Conservation (phyloP, 2,329 filamentous ascomycete genomes). For the Berkeleyomyces rouxiae region DNA sequence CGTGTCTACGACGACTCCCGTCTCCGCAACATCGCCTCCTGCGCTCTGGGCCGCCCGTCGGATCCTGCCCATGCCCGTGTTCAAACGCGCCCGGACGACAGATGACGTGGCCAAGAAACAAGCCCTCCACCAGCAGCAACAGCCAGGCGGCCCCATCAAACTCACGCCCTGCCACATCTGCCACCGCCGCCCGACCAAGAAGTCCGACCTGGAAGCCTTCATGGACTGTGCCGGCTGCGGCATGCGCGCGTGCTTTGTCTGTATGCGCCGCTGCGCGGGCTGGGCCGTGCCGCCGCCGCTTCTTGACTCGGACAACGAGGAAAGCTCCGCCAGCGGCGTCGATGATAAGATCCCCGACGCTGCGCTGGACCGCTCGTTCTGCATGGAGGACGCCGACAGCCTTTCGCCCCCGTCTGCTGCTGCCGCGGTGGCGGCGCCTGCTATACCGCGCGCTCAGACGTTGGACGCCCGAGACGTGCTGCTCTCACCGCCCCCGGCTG, state of each 20-base stretch:
- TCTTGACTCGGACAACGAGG: background rate
- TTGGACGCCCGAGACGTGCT: background rate
- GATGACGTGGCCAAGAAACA: background rate
- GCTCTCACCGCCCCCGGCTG: background rate
- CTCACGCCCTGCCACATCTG: constrained; percentile 50
- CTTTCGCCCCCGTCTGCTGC: background rate
- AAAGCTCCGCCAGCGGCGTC: background rate
- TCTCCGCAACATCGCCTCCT: background rate
- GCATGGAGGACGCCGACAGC: background rate
- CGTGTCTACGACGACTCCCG: background rate
- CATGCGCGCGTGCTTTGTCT: constrained; percentile 50
- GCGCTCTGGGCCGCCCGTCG: constrained; percentile 1
- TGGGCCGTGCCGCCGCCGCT: constrained; percentile 20
- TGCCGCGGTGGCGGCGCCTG: background rate
- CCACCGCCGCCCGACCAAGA: constrained; percentile 46
- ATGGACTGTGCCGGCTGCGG: constrained; percentile 46
- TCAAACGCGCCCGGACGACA: background rate
- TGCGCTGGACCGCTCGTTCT: background rate
- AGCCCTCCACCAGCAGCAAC: constrained; percentile 1
- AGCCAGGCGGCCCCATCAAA: constrained; percentile 9
- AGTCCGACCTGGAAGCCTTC: constrained; percentile 48
- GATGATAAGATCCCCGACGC: background rate
- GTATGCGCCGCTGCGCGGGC: constrained; percentile 44
- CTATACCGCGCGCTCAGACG: background rate
- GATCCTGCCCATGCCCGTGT: constrained; percentile 1